phyloP scores from a whole-genome alignment of 2,329 filamentous ascomycete genomes.

The Proliferodiscus dingleyae region DNA sequence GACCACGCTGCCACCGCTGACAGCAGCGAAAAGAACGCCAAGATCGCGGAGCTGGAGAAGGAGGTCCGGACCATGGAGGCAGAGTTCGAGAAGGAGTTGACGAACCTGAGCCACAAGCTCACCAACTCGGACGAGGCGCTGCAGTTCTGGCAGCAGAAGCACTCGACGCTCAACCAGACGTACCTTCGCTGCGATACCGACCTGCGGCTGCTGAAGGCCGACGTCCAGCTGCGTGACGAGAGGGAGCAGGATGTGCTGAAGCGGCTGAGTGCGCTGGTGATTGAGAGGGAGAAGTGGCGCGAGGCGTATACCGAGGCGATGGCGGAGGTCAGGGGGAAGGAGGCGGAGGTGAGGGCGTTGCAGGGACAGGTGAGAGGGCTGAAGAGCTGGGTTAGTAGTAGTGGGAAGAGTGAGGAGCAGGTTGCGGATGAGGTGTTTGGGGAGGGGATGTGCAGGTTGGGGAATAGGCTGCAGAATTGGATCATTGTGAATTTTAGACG shows the following conservation, averaged over 20 bases:
- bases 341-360: conserved; percentile 52
- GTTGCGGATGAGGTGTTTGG: conserved; percentile 62
- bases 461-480: conserved; percentile 70
- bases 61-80: conserved; percentile 49
- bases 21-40: conserved; percentile 42
- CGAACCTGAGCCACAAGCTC: conserved; percentile 42
- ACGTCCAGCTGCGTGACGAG: conserved; percentile 44
- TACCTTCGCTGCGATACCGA: conserved; percentile 49
- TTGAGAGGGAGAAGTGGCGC: conserved; percentile 36
- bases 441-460: conserved; percentile 55
- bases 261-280: conserved; percentile 23
- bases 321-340: conserved; percentile 43
- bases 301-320: conserved; percentile 45
- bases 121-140: conserved; percentile 47
- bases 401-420: conserved; percentile 56
- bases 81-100: conserved; percentile 50
- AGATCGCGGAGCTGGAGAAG: conserved; percentile 47
- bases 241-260: conserved; percentile 28
- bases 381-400: conserved; percentile 67
- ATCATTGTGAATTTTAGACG: conserved; percentile 64
- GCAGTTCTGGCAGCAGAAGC: conserved; percentile 54
- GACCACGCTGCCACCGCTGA: conserved; percentile 1
- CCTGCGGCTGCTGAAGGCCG: conserved; percentile 45
- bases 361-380: conserved; percentile 59
- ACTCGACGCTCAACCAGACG: conserved; percentile 48